A percentile compares a stretch with the other conserved stretches of the same genome.
Evolutionary conservation across 345 rosid genomes (phyloP).

Genomic region (Gossypium anomalum): DNA sequence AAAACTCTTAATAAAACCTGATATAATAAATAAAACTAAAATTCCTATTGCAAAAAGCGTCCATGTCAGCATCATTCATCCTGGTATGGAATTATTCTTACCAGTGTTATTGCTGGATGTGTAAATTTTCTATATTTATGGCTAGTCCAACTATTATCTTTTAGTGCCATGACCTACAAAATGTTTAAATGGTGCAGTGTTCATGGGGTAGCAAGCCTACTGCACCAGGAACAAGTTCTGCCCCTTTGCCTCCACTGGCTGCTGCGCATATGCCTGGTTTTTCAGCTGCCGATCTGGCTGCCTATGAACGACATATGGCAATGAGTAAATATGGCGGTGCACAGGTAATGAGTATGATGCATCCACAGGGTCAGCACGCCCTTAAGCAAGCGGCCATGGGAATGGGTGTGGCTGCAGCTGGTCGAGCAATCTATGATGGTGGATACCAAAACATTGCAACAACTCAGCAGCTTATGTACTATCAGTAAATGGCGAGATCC

Average conservation of each 20-base stretch:
- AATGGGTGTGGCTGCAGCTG: constrained; percentile 59
- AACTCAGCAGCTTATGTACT: constrained; percentile 86
- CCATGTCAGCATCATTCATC: background rate
- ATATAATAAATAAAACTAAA: no score
- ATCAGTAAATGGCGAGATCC: constrained; percentile 38
- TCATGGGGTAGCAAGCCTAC: constrained; percentile 98
- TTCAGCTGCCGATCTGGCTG: constrained; percentile 51
- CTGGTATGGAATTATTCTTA: background rate
- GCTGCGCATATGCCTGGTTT: constrained; percentile 48
- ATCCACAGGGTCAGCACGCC: constrained; percentile 71
- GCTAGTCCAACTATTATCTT: background rate
- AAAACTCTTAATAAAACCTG: no score
- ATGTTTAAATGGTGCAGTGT: constrained; percentile 44
- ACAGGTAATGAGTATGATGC: constrained; percentile 62
- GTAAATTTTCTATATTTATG: background rate
- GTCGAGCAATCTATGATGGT: constrained; percentile 74
- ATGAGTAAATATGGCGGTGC: constrained; percentile 61
- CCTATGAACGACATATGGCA: constrained; percentile 64
- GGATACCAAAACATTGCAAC: constrained; percentile 73
- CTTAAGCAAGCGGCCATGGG: constrained; percentile 79
- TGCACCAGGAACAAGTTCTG: constrained; percentile 71
- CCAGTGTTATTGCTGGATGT: background rate
- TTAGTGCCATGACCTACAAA: background rate
- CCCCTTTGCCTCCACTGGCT: constrained; percentile 79
- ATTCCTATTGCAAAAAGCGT: no score